Conservation (phyloP, 2,329 filamentous ascomycete species). For the Claviceps africana region DNA sequence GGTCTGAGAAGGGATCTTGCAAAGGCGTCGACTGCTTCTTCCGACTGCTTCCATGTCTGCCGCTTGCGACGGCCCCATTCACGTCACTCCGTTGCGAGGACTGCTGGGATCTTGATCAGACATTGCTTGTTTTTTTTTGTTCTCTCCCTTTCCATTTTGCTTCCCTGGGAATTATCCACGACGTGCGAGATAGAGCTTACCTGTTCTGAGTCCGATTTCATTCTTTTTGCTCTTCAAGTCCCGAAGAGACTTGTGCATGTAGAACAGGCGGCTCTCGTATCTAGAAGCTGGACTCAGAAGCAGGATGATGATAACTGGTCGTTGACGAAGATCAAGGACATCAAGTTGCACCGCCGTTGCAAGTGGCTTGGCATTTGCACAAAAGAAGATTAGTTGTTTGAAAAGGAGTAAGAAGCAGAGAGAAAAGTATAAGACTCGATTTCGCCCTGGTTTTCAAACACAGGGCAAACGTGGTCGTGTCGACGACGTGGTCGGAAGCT, state of each 20-base stretch:
- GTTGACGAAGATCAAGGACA: background rate
- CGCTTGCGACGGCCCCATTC: background rate
- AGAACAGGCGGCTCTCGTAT: background rate
- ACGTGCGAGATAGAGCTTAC: background rate
- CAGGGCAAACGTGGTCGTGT: background rate
- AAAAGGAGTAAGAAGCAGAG: background rate
- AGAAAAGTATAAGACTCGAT: too few relatives aligned
- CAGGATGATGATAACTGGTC: background rate
- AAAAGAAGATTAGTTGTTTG: background rate
- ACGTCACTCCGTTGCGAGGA: constrained; percentile 4
- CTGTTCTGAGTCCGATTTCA: background rate
- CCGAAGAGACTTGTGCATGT: background rate
- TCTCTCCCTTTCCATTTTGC: background rate
- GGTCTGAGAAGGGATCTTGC: constrained; percentile 5
- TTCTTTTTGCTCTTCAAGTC: background rate
- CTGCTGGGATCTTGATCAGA: background rate
- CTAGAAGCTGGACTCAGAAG: background rate
- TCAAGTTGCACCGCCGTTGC: background rate
- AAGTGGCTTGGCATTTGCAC: background rate
- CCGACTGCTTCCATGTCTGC: background rate
- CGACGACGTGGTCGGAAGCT: background rate
- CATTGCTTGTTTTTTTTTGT: background rate
- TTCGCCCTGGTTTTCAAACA: background rate
- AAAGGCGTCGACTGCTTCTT: background rate
- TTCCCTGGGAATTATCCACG: too few relatives aligned